Conservation (phyloP, 1,284 basidiomycete genomes). For the Cryptococcus maquisensis region DNA sequence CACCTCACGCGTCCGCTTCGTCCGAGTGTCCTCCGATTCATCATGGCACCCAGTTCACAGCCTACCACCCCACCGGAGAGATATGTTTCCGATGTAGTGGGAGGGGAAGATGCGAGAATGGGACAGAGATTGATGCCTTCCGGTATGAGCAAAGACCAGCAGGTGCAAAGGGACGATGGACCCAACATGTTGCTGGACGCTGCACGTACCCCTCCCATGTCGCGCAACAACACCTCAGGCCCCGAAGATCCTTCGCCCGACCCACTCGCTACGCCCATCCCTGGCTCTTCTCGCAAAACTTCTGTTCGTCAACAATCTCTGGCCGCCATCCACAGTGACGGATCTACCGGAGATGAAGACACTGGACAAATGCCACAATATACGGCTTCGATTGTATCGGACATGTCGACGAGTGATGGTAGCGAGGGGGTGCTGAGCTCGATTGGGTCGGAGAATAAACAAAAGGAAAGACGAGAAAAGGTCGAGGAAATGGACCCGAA, state of each 20-base stretch:
- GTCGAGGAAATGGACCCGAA: background rate
- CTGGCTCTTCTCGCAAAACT: too few relatives aligned
- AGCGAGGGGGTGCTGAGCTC: too few relatives aligned
- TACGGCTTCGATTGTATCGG: background rate
- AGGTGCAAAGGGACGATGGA: too few relatives aligned
- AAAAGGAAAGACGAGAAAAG: background rate
- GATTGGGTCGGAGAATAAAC: background rate
- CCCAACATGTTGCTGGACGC: too few relatives aligned
- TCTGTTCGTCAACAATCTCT: too few relatives aligned
- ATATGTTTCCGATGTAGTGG: slow-evolving; percentile 15
- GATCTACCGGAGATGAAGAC: too few relatives aligned
- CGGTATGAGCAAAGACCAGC: background rate
- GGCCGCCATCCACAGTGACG: too few relatives aligned
- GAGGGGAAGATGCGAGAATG: slow-evolving; percentile 5
- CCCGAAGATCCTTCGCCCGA: too few relatives aligned
- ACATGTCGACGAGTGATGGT: background rate
- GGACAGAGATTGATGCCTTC: background rate
- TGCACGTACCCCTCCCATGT: too few relatives aligned
- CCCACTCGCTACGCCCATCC: too few relatives aligned
- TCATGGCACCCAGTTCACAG: slow-evolving; percentile 4
- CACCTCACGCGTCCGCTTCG: slow-evolving; percentile 19
- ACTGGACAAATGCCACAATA: background rate
- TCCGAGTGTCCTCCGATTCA: slow-evolving; percentile 26
- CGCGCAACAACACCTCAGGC: too few relatives aligned
- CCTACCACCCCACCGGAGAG: slow-evolving; percentile 1